These are phyloP conservation scores for Collybia sordida DNA, from an alignment of 768 basidiomycete genomes.

Conservation along the genomic window DNA sequence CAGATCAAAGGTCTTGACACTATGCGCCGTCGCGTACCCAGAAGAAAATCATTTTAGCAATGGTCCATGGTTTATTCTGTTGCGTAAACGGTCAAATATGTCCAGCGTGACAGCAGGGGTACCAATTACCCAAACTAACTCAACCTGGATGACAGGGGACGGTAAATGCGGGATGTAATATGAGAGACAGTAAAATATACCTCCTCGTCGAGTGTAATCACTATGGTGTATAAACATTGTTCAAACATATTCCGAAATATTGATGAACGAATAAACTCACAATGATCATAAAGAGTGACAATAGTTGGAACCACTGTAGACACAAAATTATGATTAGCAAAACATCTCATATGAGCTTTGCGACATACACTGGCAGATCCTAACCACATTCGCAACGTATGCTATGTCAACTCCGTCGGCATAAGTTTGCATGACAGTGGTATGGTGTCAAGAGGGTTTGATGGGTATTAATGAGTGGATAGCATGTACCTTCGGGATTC, in stretches of 20 bases:
- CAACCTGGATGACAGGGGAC: constrained; percentile 13
- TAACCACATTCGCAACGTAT: constrained; percentile 12
- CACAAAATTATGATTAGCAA: not conserved
- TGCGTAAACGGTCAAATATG: not conserved
- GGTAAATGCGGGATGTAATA: not conserved
- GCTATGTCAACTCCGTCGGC: not conserved
- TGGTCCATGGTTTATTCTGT: constrained; percentile 20
- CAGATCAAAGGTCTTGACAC: not conserved
- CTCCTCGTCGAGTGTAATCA: constrained; percentile 27
- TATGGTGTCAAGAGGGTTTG: constrained; percentile 2
- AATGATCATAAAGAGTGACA: constrained; percentile 22
- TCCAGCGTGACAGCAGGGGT: not conserved
- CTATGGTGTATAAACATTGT: constrained; percentile 8
- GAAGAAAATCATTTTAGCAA: constrained; percentile 22
- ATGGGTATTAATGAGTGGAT: constrained; percentile 1
- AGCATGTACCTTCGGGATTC: not conserved
- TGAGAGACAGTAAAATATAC: constrained; percentile 5
- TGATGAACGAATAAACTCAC: constrained; percentile 11
- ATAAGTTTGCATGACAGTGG: not conserved
- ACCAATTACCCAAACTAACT: constrained; percentile 24
- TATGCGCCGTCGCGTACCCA: constrained; percentile 14
- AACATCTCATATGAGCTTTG: not conserved
- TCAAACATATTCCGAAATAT: not conserved
- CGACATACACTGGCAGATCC: constrained; percentile 21
- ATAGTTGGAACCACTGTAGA: constrained; percentile 17